Conservation (phyloP, 1,284 basidiomycete genomes). For the Cutaneotrichosporon dermatis region DNA sequence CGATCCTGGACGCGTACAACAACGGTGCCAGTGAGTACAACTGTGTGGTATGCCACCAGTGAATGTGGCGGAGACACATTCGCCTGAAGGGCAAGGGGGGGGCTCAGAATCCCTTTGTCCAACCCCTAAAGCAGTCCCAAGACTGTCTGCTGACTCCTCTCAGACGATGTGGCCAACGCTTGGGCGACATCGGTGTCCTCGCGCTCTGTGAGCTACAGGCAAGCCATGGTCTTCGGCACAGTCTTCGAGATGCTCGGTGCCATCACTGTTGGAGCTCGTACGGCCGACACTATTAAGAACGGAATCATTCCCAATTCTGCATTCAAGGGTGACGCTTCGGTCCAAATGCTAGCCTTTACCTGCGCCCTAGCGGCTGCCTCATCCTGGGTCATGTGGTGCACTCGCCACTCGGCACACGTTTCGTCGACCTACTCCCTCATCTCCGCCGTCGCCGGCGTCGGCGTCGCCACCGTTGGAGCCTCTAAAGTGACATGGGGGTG, state of each 20-base stretch:
- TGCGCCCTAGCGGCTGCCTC: conserved; percentile 49
- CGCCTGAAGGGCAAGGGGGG: too few species aligned
- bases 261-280: conserved; percentile 50
- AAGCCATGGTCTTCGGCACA: conserved; percentile 51
- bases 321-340: conserved; percentile 50
- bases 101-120: too few species aligned
- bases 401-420: conserved; percentile 49
- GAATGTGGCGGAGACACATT: too few species aligned
- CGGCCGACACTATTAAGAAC: conserved; percentile 53
- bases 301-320: conserved; percentile 48
- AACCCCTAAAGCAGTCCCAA: too few species aligned
- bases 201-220: conserved; percentile 49
- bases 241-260: conserved; percentile 52
- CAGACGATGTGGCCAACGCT: conserved; percentile 49
- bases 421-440: conserved; percentile 52
- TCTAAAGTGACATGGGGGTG: conserved; percentile 52
- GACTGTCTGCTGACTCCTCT: not conserved
- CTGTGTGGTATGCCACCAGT: not conserved
- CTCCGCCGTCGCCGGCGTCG: conserved; percentile 52
- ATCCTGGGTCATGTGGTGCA: conserved; percentile 51
- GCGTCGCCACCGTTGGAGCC: conserved; percentile 51
- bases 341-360: conserved; percentile 53
- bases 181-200: conserved; percentile 54
- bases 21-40: conserved; percentile 45
- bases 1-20: conserved; percentile 52